Base-by-base conservation (phyloP, 1,284 basidiomycete genomes). In the Anthracocystis walkeri region DNA sequence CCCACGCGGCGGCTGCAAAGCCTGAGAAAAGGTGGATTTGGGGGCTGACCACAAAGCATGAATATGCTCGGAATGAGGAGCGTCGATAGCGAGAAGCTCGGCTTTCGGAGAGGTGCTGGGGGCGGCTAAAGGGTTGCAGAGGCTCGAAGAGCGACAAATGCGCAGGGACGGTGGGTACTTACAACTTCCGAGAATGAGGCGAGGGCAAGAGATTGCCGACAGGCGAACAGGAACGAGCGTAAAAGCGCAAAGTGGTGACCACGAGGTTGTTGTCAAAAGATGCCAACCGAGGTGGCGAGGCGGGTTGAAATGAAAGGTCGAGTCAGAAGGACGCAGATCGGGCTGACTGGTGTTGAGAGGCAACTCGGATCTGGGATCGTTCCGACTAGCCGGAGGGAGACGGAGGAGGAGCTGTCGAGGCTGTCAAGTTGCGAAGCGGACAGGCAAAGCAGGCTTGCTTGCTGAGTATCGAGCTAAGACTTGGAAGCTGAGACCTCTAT, bases 91-190 rank as follows among this genome's bases (percentile, higher is more conserved):
- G 42, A 44, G 42, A 44, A 23, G 42, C 42, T n/a, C 42, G 21
- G 21, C 21, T n/a, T 20, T 50, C 48, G 48, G 48, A 50, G 16
- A 29, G 18, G 7, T 29, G 29, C 38, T 27, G 29, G 35, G 33
- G 42, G 31, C 42, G 42, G 42, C 31, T 1, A 56, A 23, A 56
- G 10, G 11, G 54, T 4, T 56, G 54, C 33, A 35, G 31, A 20
- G 16, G 33, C 25, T 31, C n/a, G 45, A 10, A 11, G 21, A 21
- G 45, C 20, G 44, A 51, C 25, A 7, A 25, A 38, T 7, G 48
- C 41, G 46, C 33, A 56, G 56, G 49, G 57, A 60, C 20, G 35
- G 58, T 60, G 58, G 64, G 41, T 66, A 66, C 64, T 61, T 57
- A 66, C 64, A 41, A 60, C 58, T 60, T 60, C 33, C 64, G 64